Percentiles rank a stretch among this genome's conserved stretches.
phyloP scores from a whole-genome alignment of 2,329 filamentous ascomycete genomes.

The Cyphellophora attinorum region DNA sequence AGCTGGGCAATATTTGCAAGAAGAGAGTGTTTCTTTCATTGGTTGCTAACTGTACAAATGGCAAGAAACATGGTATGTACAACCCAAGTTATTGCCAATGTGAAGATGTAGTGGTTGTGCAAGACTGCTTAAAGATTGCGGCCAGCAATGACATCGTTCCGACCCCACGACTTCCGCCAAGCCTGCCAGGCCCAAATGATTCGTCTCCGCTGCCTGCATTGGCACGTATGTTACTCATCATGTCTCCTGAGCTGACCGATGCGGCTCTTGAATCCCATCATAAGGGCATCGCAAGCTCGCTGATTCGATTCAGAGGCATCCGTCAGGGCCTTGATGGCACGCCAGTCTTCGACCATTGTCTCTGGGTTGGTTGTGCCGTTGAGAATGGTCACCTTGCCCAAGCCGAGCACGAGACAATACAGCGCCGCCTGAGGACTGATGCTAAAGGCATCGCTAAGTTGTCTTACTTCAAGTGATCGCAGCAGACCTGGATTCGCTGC shows the following conservation, averaged over 20 bases:
- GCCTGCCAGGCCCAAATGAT: too few species aligned
- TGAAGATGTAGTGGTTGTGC: too few species aligned
- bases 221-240: too few species aligned
- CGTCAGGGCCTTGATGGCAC: constrained; percentile 31
- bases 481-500: constrained; percentile 48
- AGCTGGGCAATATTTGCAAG: too few species aligned
- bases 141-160: too few species aligned
- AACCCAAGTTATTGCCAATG: too few species aligned
- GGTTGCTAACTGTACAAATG: too few species aligned
- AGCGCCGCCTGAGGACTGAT: constrained; percentile 41
- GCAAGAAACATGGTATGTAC: too few species aligned
- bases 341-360: constrained; percentile 45
- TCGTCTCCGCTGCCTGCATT: too few species aligned
- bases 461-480: constrained; percentile 35
- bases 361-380: constrained; percentile 46
- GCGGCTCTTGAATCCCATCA: constrained; percentile 38
- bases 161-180: too few species aligned
- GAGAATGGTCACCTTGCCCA: constrained; percentile 41
- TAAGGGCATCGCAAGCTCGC: constrained; percentile 39
- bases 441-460: constrained; percentile 35
- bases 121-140: too few species aligned
- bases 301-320: constrained; percentile 37
- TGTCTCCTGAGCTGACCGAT: constrained; percentile 28
- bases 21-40: too few species aligned
- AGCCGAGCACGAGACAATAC: constrained; percentile 46